phyloP scores from a whole-genome alignment of 768 basidiomycete species.

The Kockovaella imperatae region DNA sequence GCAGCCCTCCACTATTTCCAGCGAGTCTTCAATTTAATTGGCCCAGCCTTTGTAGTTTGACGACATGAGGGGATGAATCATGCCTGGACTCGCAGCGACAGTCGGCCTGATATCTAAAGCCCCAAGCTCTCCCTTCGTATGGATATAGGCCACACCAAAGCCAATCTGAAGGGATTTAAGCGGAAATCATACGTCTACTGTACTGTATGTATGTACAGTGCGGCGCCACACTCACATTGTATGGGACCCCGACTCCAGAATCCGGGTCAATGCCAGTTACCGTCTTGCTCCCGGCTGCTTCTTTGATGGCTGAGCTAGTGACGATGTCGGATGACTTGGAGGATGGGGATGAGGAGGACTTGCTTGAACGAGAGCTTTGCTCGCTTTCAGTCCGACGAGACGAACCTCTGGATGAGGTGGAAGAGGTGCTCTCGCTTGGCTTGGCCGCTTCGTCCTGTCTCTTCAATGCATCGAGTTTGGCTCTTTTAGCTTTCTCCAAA shows the following conservation, averaged over 20 bases:
- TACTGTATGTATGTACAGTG: neutral
- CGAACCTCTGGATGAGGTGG: no score
- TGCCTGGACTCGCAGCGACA: constrained; percentile 23
- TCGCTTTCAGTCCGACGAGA: constrained; percentile 3
- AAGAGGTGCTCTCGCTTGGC: neutral
- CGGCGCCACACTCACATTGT: constrained; percentile 8
- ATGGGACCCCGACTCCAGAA: constrained; percentile 13
- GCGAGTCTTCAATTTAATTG: no score
- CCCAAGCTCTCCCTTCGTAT: constrained; percentile 11
- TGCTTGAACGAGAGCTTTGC: neutral
- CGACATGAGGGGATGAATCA: constrained; percentile 37
- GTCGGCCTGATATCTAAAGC: constrained; percentile 9
- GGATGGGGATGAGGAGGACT: constrained; percentile 3
- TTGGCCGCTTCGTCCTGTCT: neutral
- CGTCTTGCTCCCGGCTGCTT: constrained; percentile 24
- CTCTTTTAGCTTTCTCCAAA: no score
- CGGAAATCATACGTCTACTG: neutral
- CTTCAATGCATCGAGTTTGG: no score
- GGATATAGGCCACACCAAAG: constrained; percentile 38
- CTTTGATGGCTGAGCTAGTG: constrained; percentile 15
- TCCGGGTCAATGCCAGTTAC: constrained; percentile 13
- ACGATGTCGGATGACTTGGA: constrained; percentile 5
- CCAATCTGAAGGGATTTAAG: constrained; percentile 26
- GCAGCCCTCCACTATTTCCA: no score
- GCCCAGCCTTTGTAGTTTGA: constrained; percentile 16